A percentile compares a stretch with the other conserved stretches of the same genome.
These are phyloP conservation scores for Pedinophyceae sp. DNA, from an alignment of 139 green algal genomes.

Conservation along the genomic window DNA sequence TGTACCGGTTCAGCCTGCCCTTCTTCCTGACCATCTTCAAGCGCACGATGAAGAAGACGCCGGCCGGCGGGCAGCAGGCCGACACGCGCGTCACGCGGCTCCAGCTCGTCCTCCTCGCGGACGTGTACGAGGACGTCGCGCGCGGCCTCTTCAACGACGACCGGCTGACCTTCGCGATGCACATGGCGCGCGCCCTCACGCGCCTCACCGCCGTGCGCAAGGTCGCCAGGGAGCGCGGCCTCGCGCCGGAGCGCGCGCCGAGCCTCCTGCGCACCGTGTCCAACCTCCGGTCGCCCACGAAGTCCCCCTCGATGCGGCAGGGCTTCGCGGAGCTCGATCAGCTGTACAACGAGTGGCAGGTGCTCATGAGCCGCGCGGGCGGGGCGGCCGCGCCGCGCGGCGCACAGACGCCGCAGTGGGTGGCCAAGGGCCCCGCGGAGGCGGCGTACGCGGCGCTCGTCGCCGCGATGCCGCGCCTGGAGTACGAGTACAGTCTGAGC, in stretches of 20 bases:
- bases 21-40: slow-evolving; percentile 38
- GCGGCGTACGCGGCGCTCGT: slow-evolving; percentile 22
- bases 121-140: slow-evolving; percentile 38
- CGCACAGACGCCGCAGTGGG: background rate
- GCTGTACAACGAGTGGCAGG: background rate
- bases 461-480: slow-evolving; percentile 24
- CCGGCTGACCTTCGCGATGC: slow-evolving; percentile 52
- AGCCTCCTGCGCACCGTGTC: too few species aligned
- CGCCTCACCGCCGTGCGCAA: background rate
- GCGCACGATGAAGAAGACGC: slow-evolving; percentile 5
- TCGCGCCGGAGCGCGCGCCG: background rate
- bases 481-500: slow-evolving; percentile 17
- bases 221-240: too few species aligned
- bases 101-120: slow-evolving; percentile 22
- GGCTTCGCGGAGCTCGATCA: background rate
- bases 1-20: slow-evolving; percentile 55
- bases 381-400: too few species aligned
- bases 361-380: background rate
- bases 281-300: too few species aligned
- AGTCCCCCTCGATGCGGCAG: too few species aligned
- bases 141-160: slow-evolving; percentile 56
- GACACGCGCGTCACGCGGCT: slow-evolving; percentile 30
- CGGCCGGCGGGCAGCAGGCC: slow-evolving; percentile 10
- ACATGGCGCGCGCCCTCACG: slow-evolving; percentile 16
- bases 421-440: too few species aligned